Evolutionary conservation across 1,284 basidiomycete species (phyloP).

Genomic region (Apiotrichum porosum): DNA sequence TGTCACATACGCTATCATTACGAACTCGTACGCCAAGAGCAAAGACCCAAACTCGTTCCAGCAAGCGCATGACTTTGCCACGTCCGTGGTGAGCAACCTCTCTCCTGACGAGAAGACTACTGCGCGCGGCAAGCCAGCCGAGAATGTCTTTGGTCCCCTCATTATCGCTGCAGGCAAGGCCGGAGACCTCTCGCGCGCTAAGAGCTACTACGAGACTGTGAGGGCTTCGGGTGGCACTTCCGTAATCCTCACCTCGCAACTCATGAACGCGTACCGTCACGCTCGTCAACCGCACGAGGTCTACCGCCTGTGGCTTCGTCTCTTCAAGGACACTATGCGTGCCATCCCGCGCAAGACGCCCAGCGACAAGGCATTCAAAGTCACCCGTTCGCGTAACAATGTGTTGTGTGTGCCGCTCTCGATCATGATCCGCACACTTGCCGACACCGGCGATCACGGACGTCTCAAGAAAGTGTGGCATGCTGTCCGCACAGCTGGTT

Average conservation of each 20-base stretch:
- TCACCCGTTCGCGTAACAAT: slow-evolving; percentile 47
- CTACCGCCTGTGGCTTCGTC: slow-evolving; percentile 58
- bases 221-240: slow-evolving; percentile 6
- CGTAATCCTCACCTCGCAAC: slow-evolving; percentile 51
- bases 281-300: slow-evolving; percentile 58
- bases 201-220: slow-evolving; percentile 53
- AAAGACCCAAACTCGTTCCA: slow-evolving; percentile 24
- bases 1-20: slow-evolving; percentile 66
- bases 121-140: slow-evolving; percentile 21
- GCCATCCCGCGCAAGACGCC: slow-evolving; percentile 1
- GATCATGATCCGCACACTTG: slow-evolving; percentile 74
- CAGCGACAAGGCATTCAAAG: neutral
- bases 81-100: slow-evolving; percentile 23
- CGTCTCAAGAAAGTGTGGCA: slow-evolving; percentile 69
- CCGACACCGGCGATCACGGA: slow-evolving; percentile 59
- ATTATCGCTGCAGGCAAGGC: slow-evolving; percentile 29
- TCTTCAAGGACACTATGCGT: slow-evolving; percentile 6
- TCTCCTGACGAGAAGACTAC: slow-evolving; percentile 12
- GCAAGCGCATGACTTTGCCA: slow-evolving; percentile 39
- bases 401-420: slow-evolving; percentile 74
- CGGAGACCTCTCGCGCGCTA: slow-evolving; percentile 50
- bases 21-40: slow-evolving; percentile 51
- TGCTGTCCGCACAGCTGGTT: slow-evolving; percentile 61
- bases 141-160: slow-evolving; percentile 39
- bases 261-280: slow-evolving; percentile 72